Percentiles rank a stretch among this genome's conserved stretches.
Evolutionary conservation across 768 basidiomycete genomes (phyloP).

Genomic region (Harrya chromipes): DNA sequence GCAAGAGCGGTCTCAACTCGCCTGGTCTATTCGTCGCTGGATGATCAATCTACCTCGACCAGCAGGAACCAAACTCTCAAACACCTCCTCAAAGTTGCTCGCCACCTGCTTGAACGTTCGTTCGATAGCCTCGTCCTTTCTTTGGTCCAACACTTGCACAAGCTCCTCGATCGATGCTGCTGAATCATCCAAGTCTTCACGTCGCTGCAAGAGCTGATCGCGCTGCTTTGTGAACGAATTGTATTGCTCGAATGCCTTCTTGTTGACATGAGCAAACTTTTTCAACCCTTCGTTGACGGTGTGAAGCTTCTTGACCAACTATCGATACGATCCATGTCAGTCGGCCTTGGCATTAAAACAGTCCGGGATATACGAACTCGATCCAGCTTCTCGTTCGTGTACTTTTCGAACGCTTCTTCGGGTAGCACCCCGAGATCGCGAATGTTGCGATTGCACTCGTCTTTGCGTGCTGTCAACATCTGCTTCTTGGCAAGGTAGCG

Average conservation of each 20-base stretch:
- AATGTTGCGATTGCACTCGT: slow-evolving; percentile 94
- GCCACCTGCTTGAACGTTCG: slow-evolving; percentile 98
- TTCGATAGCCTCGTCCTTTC: slow-evolving; percentile 99
- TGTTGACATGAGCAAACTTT: slow-evolving; percentile 98
- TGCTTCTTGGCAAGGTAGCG: slow-evolving; percentile 91
- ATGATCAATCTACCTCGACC: slow-evolving; percentile 91
- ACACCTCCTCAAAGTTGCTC: slow-evolving; percentile 95
- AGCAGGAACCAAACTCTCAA: slow-evolving; percentile 92
- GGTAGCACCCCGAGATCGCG: slow-evolving; percentile 95
- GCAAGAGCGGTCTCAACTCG: slow-evolving; percentile 15
- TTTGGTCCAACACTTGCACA: slow-evolving; percentile 89
- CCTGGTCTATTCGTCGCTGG: slow-evolving; percentile 86
- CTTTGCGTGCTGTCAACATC: slow-evolving; percentile 78
- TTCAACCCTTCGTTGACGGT: slow-evolving; percentile 89
- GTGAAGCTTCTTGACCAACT: slow-evolving; percentile 95
- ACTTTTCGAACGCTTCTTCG: slow-evolving; percentile 96
- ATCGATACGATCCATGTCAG: slow-evolving; percentile 9
- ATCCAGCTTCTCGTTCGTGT: slow-evolving; percentile 84
- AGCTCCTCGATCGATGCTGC: slow-evolving; percentile 89
- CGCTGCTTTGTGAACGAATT: slow-evolving; percentile 97
- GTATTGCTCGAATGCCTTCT: slow-evolving; percentile 99
- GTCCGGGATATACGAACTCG: slow-evolving; percentile 49
- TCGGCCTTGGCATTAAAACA: background rate
- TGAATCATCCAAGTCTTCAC: slow-evolving; percentile 89
- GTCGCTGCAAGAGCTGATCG: slow-evolving; percentile 80